Evolutionary conservation across 2,329 filamentous ascomycete species (phyloP).

Genomic region (Neopestalotiopsis sp.): DNA sequence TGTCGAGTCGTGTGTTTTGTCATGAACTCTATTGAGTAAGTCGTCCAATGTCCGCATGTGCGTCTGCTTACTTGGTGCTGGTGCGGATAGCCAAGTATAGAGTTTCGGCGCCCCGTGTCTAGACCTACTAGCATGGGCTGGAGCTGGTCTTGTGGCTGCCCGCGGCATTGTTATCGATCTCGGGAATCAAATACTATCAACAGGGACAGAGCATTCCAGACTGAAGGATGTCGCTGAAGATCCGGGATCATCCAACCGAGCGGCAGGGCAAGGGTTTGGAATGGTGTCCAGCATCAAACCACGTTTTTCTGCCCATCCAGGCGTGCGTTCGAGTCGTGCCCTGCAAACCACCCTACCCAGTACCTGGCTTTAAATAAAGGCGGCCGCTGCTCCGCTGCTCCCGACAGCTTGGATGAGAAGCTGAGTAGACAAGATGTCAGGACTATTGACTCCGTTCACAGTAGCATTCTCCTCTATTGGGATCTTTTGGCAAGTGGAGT

Average conservation of each 20-base stretch:
- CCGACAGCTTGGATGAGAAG: background rate
- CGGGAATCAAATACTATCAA: background rate
- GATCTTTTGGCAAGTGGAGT: background rate
- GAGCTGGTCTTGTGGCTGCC: background rate
- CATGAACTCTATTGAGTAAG: background rate
- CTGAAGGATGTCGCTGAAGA: background rate
- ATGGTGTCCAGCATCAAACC: background rate
- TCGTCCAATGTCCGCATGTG: background rate
- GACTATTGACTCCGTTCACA: background rate
- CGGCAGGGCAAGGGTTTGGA: background rate
- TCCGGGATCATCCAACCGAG: background rate
- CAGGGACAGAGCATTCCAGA: background rate
- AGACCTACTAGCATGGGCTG: background rate
- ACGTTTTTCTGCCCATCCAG: background rate
- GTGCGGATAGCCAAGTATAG: background rate
- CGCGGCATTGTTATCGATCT: background rate
- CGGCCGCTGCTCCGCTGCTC: no score
- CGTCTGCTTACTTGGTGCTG: no score
- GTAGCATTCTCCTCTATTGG: background rate
- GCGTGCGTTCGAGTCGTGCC: background rate
- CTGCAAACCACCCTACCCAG: background rate
- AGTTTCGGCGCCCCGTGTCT: constrained; percentile 5
- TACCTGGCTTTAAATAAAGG: background rate
- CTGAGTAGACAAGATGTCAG: background rate
- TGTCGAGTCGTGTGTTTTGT: background rate